A percentile compares a stretch with the other conserved stretches of the same genome.
phyloP scores from a whole-genome alignment of 2,329 filamentous ascomycete species.

The Drechslerella stenobrocha region DNA sequence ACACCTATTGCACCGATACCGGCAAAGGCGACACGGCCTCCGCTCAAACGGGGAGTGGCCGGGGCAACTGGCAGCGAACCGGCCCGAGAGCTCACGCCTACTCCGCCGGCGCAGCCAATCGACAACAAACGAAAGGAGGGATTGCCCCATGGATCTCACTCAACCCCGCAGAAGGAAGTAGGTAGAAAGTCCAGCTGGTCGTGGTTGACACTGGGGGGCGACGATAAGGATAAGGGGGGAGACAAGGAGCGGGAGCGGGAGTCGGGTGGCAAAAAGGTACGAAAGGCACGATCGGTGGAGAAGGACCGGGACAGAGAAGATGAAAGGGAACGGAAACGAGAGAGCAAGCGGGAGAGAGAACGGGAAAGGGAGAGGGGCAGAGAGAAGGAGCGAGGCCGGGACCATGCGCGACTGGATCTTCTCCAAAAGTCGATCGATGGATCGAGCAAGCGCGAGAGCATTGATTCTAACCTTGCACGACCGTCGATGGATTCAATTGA shows the following conservation, averaged over 20 bases:
- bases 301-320: constrained; percentile 65
- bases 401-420: constrained; percentile 72
- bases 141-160: constrained; percentile 51
- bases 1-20: background rate
- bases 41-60: constrained; percentile 31
- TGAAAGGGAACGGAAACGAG: constrained; percentile 54
- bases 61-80: constrained; percentile 31
- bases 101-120: constrained; percentile 11
- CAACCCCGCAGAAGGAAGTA: constrained; percentile 73
- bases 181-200: constrained; percentile 75
- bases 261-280: constrained; percentile 52
- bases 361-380: constrained; percentile 62
- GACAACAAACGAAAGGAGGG: constrained; percentile 30
- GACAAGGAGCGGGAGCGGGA: constrained; percentile 68
- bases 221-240: constrained; percentile 68
- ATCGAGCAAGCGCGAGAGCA: constrained; percentile 73
- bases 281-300: constrained; percentile 55
- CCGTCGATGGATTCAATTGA: constrained; percentile 69
- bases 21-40: constrained; percentile 28
- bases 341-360: constrained; percentile 59
- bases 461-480: constrained; percentile 74
- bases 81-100: constrained; percentile 9
- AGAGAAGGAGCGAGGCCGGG: constrained; percentile 57
- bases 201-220: constrained; percentile 69
- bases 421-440: constrained; percentile 84